Percentiles rank a stretch among this genome's conserved stretches.
These are phyloP conservation scores for Phytopythium cucurbitacearum DNA, from an alignment of 352 stramenopile species.

Conservation along the genomic window DNA sequence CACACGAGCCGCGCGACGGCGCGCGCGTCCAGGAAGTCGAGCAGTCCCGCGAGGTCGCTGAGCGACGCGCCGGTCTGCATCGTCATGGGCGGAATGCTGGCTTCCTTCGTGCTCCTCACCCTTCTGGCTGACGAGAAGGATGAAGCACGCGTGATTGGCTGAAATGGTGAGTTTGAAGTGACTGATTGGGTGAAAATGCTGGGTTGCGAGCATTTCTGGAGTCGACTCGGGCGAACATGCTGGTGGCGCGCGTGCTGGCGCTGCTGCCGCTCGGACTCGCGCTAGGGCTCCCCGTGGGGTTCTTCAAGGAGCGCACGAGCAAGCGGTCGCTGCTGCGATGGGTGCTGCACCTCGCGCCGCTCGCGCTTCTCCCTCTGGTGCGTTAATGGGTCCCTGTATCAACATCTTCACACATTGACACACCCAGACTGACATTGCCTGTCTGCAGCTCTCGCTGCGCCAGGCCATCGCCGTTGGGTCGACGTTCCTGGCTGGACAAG, in stretches of 20 bases:
- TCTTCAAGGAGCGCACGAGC: slow-evolving; percentile 46
- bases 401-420: neutral
- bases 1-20: slow-evolving; percentile 29
- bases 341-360: slow-evolving; percentile 33
- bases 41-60: slow-evolving; percentile 31
- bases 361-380: slow-evolving; percentile 39
- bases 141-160: slow-evolving; percentile 16
- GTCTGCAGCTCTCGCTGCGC: slow-evolving; percentile 33
- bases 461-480: slow-evolving; percentile 16
- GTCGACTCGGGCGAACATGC: slow-evolving; percentile 12
- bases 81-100: neutral
- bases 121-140: neutral
- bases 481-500: slow-evolving; percentile 31
- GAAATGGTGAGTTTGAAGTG: slow-evolving; percentile 10
- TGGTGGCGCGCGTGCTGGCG: slow-evolving; percentile 22
- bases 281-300: slow-evolving; percentile 37
- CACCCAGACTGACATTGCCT: neutral
- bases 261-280: slow-evolving; percentile 29
- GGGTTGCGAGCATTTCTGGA: neutral
- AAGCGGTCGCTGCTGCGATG: slow-evolving; percentile 41
- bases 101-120: neutral
- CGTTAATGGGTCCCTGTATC: slow-evolving; percentile 2
- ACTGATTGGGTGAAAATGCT: slow-evolving; percentile 5
- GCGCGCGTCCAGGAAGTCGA: slow-evolving; percentile 46
- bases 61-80: slow-evolving; percentile 14